phyloP scores from a whole-genome alignment of 129 eudicot genomes.

The Oenanthe sinensis region DNA sequence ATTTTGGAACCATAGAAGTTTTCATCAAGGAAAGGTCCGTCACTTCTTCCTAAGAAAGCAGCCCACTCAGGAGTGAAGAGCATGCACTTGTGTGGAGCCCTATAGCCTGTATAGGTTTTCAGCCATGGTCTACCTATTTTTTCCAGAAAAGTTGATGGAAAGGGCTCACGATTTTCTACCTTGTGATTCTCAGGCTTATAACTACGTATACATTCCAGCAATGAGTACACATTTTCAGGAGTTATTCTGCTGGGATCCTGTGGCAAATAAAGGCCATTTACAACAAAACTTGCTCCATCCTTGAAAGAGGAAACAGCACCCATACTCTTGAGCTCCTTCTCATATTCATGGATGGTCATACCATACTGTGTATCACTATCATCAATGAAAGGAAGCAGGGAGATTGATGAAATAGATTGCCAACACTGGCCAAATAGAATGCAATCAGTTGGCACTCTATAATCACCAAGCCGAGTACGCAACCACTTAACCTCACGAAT shows the following conservation, averaged over 20 bases:
- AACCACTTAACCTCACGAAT: constrained; percentile 36
- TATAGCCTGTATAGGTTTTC: constrained; percentile 37
- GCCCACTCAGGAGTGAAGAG: constrained; percentile 23
- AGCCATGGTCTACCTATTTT: constrained; percentile 29
- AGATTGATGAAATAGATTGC: constrained; percentile 33
- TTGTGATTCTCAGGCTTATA: neutral
- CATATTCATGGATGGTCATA: constrained; percentile 18
- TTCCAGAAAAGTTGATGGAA: neutral
- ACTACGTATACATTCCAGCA: constrained; percentile 29
- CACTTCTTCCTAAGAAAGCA: constrained; percentile 17
- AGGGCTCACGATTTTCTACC: neutral
- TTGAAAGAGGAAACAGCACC: constrained; percentile 32
- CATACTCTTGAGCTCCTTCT: constrained; percentile 26
- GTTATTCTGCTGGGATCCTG: constrained; percentile 20
- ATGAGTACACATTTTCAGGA: constrained; percentile 24
- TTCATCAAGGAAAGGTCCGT: constrained; percentile 53
- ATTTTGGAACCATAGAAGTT: constrained; percentile 34
- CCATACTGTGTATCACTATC: constrained; percentile 34
- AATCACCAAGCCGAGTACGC: constrained; percentile 42
- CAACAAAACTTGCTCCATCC: constrained; percentile 36
- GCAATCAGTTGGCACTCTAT: constrained; percentile 28
- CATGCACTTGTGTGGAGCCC: constrained; percentile 39
- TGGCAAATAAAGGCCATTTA: constrained; percentile 33
- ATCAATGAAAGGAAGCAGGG: constrained; percentile 47
- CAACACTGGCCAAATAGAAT: constrained; percentile 31